A percentile compares a stretch with the other conserved stretches of the same genome.
Evolutionary conservation across 192 early-diverging fungal genomes (phyloP).

Genomic region (Allomyces arbusculus): DNA sequence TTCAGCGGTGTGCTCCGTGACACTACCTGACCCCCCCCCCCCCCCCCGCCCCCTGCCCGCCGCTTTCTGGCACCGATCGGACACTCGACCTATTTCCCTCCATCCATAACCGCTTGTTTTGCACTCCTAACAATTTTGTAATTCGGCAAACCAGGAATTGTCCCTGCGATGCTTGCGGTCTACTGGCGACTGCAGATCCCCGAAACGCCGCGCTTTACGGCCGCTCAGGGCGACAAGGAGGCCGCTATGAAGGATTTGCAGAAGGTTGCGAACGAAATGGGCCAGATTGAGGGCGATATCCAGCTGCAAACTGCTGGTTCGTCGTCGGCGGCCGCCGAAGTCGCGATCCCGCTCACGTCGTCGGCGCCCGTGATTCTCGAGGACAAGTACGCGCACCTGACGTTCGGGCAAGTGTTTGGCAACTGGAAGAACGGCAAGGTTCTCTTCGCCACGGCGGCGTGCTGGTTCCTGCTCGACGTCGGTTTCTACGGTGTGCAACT

Average conservation of each 20-base stretch:
- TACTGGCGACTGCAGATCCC: constrained; percentile 85
- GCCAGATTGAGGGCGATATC: background rate
- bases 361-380: constrained; percentile 17
- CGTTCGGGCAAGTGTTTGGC: constrained; percentile 36
- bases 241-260: constrained; percentile 20
- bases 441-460: constrained; percentile 48
- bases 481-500: constrained; percentile 69
- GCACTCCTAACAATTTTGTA: too few species aligned
- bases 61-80: background rate
- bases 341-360: constrained; percentile 9
- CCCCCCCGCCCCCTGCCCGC: too few species aligned
- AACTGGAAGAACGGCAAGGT: constrained; percentile 62
- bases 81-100: too few species aligned
- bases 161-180: constrained; percentile 63
- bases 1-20: too few species aligned
- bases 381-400: constrained; percentile 22
- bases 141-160: too few species aligned
- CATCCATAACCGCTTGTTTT: too few species aligned
- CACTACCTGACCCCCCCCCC: too few species aligned
- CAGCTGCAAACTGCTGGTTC: background rate
- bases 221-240: constrained; percentile 54
- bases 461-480: constrained; percentile 59
- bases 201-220: constrained; percentile 75
- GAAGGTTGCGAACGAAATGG: constrained; percentile 11
- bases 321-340: constrained; percentile 7